A percentile compares a stretch with the other conserved stretches of the same genome.
phyloP scores from a whole-genome alignment of 192 early-diverging fungal species.

The Phlyctochytrium bullatum region DNA sequence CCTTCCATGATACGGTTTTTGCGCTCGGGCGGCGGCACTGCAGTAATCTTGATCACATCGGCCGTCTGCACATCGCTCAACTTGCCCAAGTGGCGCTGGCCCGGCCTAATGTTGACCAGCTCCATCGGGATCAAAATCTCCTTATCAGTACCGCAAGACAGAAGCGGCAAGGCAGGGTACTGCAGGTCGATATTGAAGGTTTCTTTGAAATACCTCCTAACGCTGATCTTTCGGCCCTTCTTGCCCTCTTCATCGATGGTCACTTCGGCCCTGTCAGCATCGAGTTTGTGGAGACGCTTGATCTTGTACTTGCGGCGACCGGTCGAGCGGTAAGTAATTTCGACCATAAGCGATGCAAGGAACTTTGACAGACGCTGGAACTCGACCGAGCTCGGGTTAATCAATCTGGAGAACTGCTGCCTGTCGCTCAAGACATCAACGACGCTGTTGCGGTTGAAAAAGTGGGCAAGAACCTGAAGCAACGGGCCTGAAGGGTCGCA shows the following conservation, averaged over 20 bases:
- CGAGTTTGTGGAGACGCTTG: slow-evolving; percentile 1
- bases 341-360: background rate
- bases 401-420: background rate
- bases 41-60: slow-evolving; percentile 30
- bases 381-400: background rate
- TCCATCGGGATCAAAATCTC: slow-evolving; percentile 32
- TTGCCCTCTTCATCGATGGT: background rate
- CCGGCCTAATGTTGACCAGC: slow-evolving; percentile 8
- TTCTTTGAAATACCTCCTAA: slow-evolving; percentile 41
- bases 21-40: slow-evolving; percentile 22
- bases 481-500: background rate
- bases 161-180: slow-evolving; percentile 68
- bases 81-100: slow-evolving; percentile 27
- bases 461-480: slow-evolving; percentile 1
- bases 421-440: background rate
- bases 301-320: background rate
- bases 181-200: slow-evolving; percentile 55
- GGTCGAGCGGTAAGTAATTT: slow-evolving; percentile 10
- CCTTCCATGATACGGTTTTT: background rate
- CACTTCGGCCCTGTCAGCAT: background rate
- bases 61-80: slow-evolving; percentile 27
- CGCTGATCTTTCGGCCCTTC: background rate
- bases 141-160: slow-evolving; percentile 25
- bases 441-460: slow-evolving; percentile 12
- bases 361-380: slow-evolving; percentile 14